Evolutionary conservation across 2,329 filamentous ascomycete genomes (phyloP).

Genomic region (Aspergillus calidoustus): DNA sequence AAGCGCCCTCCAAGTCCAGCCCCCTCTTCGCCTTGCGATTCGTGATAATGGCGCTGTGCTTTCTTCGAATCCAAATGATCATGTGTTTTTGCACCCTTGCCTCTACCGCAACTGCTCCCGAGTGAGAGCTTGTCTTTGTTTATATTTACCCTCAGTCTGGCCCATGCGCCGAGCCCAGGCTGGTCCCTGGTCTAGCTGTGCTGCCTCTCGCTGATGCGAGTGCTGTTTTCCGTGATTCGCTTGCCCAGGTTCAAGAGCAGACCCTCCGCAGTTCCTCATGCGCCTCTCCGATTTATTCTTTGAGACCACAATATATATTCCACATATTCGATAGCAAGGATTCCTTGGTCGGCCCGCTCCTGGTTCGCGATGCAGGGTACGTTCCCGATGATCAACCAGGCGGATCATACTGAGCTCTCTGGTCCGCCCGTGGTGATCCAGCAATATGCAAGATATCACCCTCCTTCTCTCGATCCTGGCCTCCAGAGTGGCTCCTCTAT

Average conservation of each 20-base stretch:
- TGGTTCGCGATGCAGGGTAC: conserved; percentile 36
- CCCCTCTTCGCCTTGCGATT: conserved; percentile 17
- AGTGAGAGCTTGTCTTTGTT: conserved; percentile 12
- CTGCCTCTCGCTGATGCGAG: conserved; percentile 6
- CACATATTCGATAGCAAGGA: not conserved
- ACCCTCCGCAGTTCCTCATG: conserved; percentile 14
- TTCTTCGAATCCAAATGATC: conserved; percentile 8
- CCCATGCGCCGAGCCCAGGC: conserved; percentile 25
- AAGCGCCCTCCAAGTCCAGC: conserved; percentile 27
- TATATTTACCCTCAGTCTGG: conserved; percentile 5
- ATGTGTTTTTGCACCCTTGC: conserved; percentile 9
- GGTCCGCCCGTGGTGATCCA: conserved; percentile 38
- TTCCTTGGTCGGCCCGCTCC: not conserved
- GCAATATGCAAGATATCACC: conserved; percentile 44
- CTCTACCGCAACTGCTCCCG: conserved; percentile 10
- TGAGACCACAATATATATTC: not conserved
- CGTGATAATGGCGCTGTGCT: conserved; percentile 22
- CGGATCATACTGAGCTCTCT: conserved; percentile 32
- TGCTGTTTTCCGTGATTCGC: conserved; percentile 11
- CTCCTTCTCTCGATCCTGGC: conserved; percentile 38
- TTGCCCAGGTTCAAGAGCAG: conserved; percentile 1
- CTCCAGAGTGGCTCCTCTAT: conserved; percentile 44
- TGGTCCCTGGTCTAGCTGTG: conserved; percentile 23
- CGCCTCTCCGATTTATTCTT: not conserved
- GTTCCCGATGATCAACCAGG: conserved; percentile 37